phyloP scores from a whole-genome alignment of 306 rosid genomes.

The Cyclanthera cordifolia region DNA sequence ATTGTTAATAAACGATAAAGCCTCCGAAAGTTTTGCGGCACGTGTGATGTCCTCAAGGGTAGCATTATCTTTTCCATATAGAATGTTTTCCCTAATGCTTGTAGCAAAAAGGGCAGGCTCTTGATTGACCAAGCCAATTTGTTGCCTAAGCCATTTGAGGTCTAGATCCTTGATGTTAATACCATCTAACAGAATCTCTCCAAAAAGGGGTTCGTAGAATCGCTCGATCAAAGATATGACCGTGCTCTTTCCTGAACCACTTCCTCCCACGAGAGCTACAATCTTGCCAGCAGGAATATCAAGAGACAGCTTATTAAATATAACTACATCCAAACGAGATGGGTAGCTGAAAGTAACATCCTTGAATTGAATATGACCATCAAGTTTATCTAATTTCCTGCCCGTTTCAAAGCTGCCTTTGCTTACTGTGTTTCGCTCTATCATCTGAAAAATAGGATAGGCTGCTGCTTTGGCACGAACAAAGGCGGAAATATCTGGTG shows the following conservation, averaged over 20 bases:
- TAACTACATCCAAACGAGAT: slow-evolving; percentile 56
- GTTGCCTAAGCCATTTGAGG: slow-evolving; percentile 78
- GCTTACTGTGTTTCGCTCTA: slow-evolving; percentile 67
- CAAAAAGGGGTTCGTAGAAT: slow-evolving; percentile 81
- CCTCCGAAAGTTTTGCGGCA: slow-evolving; percentile 83
- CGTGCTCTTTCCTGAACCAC: slow-evolving; percentile 96
- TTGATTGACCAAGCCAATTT: slow-evolving; percentile 84
- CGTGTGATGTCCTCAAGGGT: slow-evolving; percentile 63
- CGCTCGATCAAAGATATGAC: slow-evolving; percentile 77
- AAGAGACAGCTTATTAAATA: slow-evolving; percentile 56
- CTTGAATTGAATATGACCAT: slow-evolving; percentile 70
- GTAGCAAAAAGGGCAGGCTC: slow-evolving; percentile 97
- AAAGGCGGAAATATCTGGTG: slow-evolving; percentile 80
- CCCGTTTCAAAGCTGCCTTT: slow-evolving; percentile 44
- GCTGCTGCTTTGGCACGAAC: slow-evolving; percentile 88
- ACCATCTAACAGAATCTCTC: slow-evolving; percentile 55
- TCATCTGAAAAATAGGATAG: slow-evolving; percentile 86
- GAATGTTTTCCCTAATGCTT: slow-evolving; percentile 73
- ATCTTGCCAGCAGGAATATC: slow-evolving; percentile 82
- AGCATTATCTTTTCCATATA: slow-evolving; percentile 85
- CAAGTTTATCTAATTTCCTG: slow-evolving; percentile 40
- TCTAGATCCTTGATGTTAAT: slow-evolving; percentile 49
- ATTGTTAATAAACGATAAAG: slow-evolving; percentile 32
- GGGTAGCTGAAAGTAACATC: slow-evolving; percentile 75
- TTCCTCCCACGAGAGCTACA: slow-evolving; percentile 87